phyloP scores from a whole-genome alignment of 2,329 filamentous ascomycete species.

The Dothideomycetes sp. region DNA sequence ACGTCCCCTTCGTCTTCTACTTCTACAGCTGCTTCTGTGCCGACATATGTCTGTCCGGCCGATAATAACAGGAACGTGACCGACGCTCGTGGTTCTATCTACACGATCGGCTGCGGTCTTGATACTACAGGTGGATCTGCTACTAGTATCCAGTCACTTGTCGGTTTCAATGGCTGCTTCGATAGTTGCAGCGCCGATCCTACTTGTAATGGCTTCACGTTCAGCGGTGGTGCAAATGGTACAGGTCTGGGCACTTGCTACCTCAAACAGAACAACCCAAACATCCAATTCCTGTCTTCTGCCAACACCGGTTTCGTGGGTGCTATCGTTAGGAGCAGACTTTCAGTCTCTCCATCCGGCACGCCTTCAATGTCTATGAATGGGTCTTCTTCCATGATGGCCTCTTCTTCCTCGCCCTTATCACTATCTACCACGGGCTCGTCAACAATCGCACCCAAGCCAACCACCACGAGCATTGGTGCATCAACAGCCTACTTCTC shows the following conservation, averaged over 20 bases:
- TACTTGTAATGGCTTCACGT: slow-evolving; percentile 8
- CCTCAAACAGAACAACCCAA: too few relatives aligned
- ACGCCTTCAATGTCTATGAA: background rate
- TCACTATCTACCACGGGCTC: background rate
- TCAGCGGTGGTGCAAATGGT: slow-evolving; percentile 9
- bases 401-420: background rate
- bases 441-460: background rate
- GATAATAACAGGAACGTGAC: too few relatives aligned
- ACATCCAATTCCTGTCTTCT: too few relatives aligned
- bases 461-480: background rate
- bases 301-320: too few relatives aligned
- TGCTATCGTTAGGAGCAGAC: too few relatives aligned
- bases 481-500: background rate
- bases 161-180: too few relatives aligned
- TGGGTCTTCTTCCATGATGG: background rate
- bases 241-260: slow-evolving; percentile 1
- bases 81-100: too few relatives aligned
- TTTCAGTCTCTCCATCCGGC: background rate
- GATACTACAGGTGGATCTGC: too few relatives aligned
- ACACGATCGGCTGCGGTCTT: too few relatives aligned
- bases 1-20: background rate
- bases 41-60: too few relatives aligned
- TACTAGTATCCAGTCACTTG: too few relatives aligned
- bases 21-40: background rate
- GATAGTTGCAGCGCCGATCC: too few relatives aligned